Conservation (phyloP, 371 early-diverging fungal species). For the Chytridium lagenaria region DNA sequence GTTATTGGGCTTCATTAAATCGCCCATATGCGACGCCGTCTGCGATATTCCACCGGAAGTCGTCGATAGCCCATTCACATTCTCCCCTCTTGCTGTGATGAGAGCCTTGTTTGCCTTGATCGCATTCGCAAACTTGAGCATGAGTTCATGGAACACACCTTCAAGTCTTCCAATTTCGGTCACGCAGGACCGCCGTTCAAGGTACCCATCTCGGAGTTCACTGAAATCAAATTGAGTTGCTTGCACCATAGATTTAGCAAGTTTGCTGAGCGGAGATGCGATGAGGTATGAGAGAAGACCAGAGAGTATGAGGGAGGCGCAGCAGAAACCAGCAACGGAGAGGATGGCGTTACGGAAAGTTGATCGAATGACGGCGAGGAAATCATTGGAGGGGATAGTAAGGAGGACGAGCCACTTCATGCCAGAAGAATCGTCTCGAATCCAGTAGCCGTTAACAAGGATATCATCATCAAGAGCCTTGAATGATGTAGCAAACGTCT, state of each 20-base stretch:
- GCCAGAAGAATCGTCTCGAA: neutral
- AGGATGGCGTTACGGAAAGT: constrained; percentile 24
- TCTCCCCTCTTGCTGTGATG: neutral
- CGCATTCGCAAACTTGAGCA: constrained; percentile 22
- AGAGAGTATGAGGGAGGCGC: constrained; percentile 39
- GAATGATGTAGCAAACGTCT: neutral
- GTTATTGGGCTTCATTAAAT: no score
- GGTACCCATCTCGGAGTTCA: constrained; percentile 13
- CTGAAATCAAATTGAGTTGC: constrained; percentile 20
- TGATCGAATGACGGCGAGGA: neutral
- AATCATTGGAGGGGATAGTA: constrained; percentile 23
- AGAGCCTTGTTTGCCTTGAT: constrained; percentile 19
- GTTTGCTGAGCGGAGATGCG: constrained; percentile 39
- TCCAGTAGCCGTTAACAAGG: constrained; percentile 19
- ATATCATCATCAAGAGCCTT: constrained; percentile 10
- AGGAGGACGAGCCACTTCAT: constrained; percentile 19
- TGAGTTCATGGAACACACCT: constrained; percentile 19
- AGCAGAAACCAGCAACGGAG: constrained; percentile 35
- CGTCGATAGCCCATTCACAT: constrained; percentile 6
- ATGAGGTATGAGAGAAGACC: constrained; percentile 43
- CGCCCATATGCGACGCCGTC: no score
- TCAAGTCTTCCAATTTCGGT: constrained; percentile 18
- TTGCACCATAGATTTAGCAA: neutral
- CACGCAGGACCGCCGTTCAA: constrained; percentile 13
- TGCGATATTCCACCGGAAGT: no score